These are phyloP conservation scores for Plasmodium billcollinsi DNA, from an alignment of 169 alveolate genomes.

Conservation along the genomic window DNA sequence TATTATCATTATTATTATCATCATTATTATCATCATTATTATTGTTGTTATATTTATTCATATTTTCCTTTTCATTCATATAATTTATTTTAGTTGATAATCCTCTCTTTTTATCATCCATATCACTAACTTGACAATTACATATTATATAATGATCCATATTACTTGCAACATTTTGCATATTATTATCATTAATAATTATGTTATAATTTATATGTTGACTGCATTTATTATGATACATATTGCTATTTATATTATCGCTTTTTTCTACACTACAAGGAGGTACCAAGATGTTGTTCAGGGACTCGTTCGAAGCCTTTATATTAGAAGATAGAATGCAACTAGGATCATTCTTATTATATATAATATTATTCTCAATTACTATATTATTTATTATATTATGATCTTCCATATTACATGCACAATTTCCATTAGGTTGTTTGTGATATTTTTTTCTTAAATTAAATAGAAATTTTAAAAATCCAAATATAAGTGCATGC, in stretches of 20 bases:
- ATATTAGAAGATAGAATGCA: too few species aligned
- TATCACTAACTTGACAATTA: too few species aligned
- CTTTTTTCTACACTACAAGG: too few species aligned
- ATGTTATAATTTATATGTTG: too few species aligned
- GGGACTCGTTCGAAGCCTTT: too few species aligned
- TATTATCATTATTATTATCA: not conserved
- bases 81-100: too few species aligned
- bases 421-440: slow-evolving; percentile 24
- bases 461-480: slow-evolving; percentile 60
- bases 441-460: slow-evolving; percentile 60
- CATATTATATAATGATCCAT: not conserved
- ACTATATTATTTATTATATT: not conserved
- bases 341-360: not conserved
- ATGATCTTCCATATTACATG: slow-evolving; percentile 1
- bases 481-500: slow-evolving; percentile 53
- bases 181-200: not conserved
- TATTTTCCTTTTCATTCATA: too few species aligned
- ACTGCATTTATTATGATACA: too few species aligned
- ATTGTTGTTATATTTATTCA: too few species aligned
- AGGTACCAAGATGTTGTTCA: too few species aligned
- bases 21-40: not conserved
- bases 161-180: not conserved
- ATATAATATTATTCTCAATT: not conserved
- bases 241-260: too few species aligned
- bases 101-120: too few species aligned